phyloP scores from a whole-genome alignment of 2,329 filamentous ascomycete genomes.

The Aspergillus sojae region DNA sequence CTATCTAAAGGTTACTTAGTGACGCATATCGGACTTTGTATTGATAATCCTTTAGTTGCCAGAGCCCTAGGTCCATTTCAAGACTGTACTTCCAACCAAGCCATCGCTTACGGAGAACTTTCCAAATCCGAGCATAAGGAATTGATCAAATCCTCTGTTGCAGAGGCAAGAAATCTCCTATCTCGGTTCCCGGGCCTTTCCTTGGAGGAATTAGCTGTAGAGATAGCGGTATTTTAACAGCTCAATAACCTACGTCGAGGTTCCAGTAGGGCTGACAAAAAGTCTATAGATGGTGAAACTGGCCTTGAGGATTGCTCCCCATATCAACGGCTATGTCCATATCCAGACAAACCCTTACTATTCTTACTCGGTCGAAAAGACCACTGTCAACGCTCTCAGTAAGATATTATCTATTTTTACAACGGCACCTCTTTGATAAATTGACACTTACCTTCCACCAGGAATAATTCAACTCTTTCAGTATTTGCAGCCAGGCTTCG shows the following conservation, averaged over 20 bases:
- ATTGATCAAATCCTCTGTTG: conserved; percentile 23
- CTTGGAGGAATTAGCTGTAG: conserved; percentile 55
- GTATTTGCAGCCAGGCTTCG: conserved; percentile 48
- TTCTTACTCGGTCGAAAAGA: conserved; percentile 55
- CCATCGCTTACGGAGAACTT: conserved; percentile 55
- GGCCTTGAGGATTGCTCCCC: conserved; percentile 53
- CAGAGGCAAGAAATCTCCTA: conserved; percentile 41
- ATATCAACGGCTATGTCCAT: conserved; percentile 57
- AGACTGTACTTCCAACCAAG: conserved; percentile 61
- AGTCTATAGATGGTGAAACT: conserved; percentile 56
- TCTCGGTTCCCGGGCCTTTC: conserved; percentile 39
- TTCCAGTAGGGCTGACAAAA: neutral
- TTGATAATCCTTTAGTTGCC: conserved; percentile 40
- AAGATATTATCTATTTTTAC: conserved; percentile 19
- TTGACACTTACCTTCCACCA: conserved; percentile 27
- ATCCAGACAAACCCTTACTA: conserved; percentile 64
- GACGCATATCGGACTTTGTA: neutral
- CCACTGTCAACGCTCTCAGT: conserved; percentile 56
- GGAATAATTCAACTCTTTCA: conserved; percentile 56
- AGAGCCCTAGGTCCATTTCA: conserved; percentile 52
- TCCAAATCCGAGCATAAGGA: conserved; percentile 42
- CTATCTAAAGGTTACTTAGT: neutral
- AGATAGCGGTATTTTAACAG: conserved; percentile 52
- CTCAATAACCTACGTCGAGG: no score
- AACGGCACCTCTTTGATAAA: neutral